phyloP scores from a whole-genome alignment of 1,139 yeast species.

The Lodderomyces pseudojiufengensis region DNA sequence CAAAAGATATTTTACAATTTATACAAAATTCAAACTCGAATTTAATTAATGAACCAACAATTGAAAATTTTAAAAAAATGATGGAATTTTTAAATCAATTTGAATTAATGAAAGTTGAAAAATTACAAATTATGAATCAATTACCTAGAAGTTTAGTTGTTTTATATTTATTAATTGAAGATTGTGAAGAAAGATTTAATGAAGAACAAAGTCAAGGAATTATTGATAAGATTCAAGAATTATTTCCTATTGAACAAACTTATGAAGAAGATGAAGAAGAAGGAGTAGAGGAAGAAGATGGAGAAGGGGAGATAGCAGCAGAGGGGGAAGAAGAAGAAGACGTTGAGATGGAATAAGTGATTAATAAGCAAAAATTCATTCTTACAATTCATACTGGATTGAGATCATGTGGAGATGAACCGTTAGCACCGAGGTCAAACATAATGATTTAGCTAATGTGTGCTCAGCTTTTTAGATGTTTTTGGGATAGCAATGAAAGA shows the following conservation, averaged over 20 bases:
- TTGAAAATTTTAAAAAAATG: slow-evolving; percentile 49
- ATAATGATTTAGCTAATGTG: too few species aligned
- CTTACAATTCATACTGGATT: too few species aligned
- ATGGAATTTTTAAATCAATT: slow-evolving; percentile 50
- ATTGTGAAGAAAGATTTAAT: slow-evolving; percentile 78
- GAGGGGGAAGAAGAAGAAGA: slow-evolving; percentile 7
- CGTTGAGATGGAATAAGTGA: slow-evolving; percentile 7
- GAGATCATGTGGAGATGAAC: too few species aligned
- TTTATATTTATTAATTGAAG: slow-evolving; percentile 78
- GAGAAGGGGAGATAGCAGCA: slow-evolving; percentile 9
- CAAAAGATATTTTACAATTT: slow-evolving; percentile 58
- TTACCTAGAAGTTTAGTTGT: slow-evolving; percentile 79
- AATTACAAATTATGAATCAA: slow-evolving; percentile 75
- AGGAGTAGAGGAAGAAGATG: slow-evolving; percentile 19
- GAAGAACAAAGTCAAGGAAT: slow-evolving; percentile 60
- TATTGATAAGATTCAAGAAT: slow-evolving; percentile 43
- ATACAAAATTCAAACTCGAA: slow-evolving; percentile 45
- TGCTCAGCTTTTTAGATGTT: too few species aligned
- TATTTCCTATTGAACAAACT: slow-evolving; percentile 45
- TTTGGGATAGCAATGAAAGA: too few species aligned
- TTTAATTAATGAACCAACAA: slow-evolving; percentile 28
- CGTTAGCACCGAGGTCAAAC: too few species aligned
- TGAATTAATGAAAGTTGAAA: slow-evolving; percentile 75
- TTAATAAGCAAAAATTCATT: not conserved
- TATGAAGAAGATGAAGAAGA: slow-evolving; percentile 34